Base-by-base conservation (phyloP, 306 rosid genomes). In the Begonia peltatifolia region DNA sequence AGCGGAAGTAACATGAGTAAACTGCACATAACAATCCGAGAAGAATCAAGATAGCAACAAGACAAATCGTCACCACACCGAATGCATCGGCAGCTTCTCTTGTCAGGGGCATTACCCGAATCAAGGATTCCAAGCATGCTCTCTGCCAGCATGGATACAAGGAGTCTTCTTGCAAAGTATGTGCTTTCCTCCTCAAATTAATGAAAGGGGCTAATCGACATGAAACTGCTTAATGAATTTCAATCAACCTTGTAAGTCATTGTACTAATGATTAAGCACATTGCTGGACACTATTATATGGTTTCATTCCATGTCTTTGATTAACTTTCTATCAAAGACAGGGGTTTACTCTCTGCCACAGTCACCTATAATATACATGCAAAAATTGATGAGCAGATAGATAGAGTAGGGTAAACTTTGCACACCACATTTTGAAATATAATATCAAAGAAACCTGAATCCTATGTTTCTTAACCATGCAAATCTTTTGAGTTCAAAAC, bases 41-140 rank as follows among this genome's bases (percentile, higher is more conserved):
- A 76, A 83, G 81, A 79, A 71, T 57, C 70, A 90, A 83, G 68
- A 90, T 75, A 60, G 79, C 82, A 64, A 85, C 97, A 56, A 90
- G 79, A 75, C 87, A 85, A 68, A 90, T 69, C 42, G 95, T 80
- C 82, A 85, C 83, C 94, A 90, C 90, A 85, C 95, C 92, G 82
- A 90, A 78, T 74, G 87, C 93, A 76, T 89, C 97, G 94, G 95
- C 85, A 90, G 82, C 74, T 68, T 76, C 54, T 66, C 92, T 90
- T 72, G 95, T 72, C 97, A 62, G 97, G 95, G 94, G 97, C 97
- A 90, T 90, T 83, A 85, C 97, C 95, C 92, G 78, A 80, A 72
- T 55, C 83, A 85, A 95, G 80, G 80, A 80, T 80, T 90, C 95
- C 87, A 90, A 83, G 95, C 95, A 90, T 90, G 87, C 97, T 90